Evolutionary conservation across 257 asterid species (phyloP), one percentile per base, ranked within the genome.

Genomic region (Misopates orontium): DNA sequence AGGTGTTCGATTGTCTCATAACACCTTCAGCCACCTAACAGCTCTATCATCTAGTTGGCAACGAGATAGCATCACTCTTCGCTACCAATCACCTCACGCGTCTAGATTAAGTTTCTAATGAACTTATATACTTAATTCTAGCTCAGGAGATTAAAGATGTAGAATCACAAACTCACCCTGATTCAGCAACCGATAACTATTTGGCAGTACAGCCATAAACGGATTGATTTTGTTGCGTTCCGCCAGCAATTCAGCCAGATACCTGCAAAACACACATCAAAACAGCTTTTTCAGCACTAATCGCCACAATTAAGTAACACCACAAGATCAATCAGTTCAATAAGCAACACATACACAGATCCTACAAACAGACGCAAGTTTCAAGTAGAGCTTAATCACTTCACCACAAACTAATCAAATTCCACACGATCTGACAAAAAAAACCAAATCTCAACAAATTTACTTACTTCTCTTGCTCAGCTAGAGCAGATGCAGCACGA

Each of bases 401-500:
- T 36, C 6, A 36, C 42, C 42, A 36, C 42, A 36, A 4, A 36
- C 42, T 36, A 36, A 36, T 36, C 1, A 2, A 36, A 36, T 1
- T 36, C 42, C 8, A 36, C 42, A 36, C 42, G 42, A 36, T 36
- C 42, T 36, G 11, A 36, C 11, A 36, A 36, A 5, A 4, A 36
- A 36, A 36, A 36, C 8, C 3, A 1, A 2, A 28, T 15, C 19
- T 17, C 39, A 9, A 23, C 10, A 8, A 3, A 58, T 56, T 47
- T 36, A 36, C 6, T 68, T 80, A 88, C 96, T 83, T 81, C 22
- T 88, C 96, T n/a, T 85, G 92, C 72, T 87, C 92, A 49, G 56
- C 82, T 28, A 85, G 32, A 53, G 77, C 84, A 25, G 87, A 71
- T 50, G 82, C 82, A 56, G 79, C 78, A 58, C 83, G 94, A 72